These are phyloP conservation scores for Penicillium sclerotiorum DNA, from an alignment of 2,329 filamentous ascomycete genomes.

Conservation along the genomic window DNA sequence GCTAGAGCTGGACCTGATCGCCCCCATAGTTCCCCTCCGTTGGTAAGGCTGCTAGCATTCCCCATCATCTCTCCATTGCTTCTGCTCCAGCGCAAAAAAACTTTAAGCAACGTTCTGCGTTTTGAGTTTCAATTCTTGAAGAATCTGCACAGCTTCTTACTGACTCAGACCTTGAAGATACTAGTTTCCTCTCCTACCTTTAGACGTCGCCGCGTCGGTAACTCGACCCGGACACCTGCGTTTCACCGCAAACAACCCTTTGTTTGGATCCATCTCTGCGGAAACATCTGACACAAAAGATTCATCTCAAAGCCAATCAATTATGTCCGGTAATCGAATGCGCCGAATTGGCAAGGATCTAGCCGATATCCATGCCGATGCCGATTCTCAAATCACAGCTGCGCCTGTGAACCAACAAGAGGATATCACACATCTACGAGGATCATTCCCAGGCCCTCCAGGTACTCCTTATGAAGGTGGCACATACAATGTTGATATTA, in stretches of 20 bases:
- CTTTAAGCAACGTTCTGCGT: not conserved
- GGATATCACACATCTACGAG: conserved; percentile 79
- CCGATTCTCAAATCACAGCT: conserved; percentile 74
- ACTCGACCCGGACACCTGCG: too few species aligned
- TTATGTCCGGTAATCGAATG: conserved; percentile 60
- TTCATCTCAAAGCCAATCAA: too few species aligned
- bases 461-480: conserved; percentile 93
- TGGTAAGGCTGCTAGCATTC: conserved; percentile 14
- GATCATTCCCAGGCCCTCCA: conserved; percentile 81
- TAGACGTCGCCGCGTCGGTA: too few species aligned
- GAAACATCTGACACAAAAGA: not conserved
- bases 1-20: conserved; percentile 2
- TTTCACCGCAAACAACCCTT: too few species aligned
- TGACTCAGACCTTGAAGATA: too few species aligned
- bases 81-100: not conserved
- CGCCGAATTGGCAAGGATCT: conserved; percentile 57
- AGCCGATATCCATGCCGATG: conserved; percentile 61
- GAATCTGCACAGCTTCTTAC: too few species aligned
- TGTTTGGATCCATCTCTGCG: too few species aligned
- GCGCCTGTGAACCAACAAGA: conserved; percentile 63
- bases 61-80: not conserved
- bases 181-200: too few species aligned
- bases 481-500: conserved; percentile 78
- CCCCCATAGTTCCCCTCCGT: conserved; percentile 24
- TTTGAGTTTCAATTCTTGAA: not conserved